Base-by-base conservation (phyloP, 495 filamentous ascomycete species). In the Friedmanniomyces endolithicus region DNA sequence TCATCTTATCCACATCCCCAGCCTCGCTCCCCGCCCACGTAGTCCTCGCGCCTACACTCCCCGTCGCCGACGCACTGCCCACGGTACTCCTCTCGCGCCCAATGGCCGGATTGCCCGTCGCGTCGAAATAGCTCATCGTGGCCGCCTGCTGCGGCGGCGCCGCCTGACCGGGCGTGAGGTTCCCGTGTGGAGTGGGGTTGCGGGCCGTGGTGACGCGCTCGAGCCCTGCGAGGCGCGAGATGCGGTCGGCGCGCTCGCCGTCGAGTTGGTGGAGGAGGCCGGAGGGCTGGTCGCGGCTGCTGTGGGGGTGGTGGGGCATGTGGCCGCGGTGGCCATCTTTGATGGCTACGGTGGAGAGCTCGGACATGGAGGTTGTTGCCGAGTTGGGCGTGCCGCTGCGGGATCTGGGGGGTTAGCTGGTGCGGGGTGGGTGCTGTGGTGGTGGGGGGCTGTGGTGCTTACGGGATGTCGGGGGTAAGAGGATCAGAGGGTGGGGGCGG, bases 401-500 rank as follows among this genome's bases (percentile, higher is more conserved):
- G 50, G 51, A 59, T 50, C 49, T 59, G 50, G 9, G 54, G 40
- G 12, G 58, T 59, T 29, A 61, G 58, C 35, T n/a, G 27, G 31
- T 11, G 34, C 1, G 34, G 43, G 55, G 8, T 53, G 11, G 1
- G 33, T 43, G 22, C 27, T 31, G 27, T 4, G 27, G 27, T 9
- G 47, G 29, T 47, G 50, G 43, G 46, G 25, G 39, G 43, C 53
- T 39, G 58, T 51, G 34, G 50, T 48, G 74, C 88, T 75, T 78
- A 94, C 89, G 88, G 88, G 72, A 87, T 83, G 55, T 94, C 88
- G 25, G 88, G 89, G n/a, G 89, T 95, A 54, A 84, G 85, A 22
- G 87, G 84, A 55, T 87, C 84, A 25, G 86, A 88, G 9, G 85
- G 84, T 45, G 87, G 83, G 53, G 86, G 86, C 29, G 88, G 88